Conservation (phyloP, 345 rosid genomes). For the Anastatica hierochuntica region DNA sequence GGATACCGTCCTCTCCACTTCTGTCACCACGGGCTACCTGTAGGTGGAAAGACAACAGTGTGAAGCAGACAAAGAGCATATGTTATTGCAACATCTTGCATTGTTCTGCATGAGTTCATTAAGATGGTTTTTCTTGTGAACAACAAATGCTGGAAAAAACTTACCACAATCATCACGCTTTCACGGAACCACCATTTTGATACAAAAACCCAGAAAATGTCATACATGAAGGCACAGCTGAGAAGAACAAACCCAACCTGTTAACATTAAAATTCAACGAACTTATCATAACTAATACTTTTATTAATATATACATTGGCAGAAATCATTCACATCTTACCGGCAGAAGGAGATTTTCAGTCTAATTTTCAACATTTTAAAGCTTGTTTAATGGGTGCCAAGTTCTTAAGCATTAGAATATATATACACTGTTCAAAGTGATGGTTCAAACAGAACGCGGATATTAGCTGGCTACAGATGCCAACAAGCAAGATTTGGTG, state of each 20-base stretch:
- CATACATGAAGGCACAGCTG: slow-evolving; percentile 88
- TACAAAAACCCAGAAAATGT: slow-evolving; percentile 97
- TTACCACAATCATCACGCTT: slow-evolving; percentile 98
- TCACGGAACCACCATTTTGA: slow-evolving; percentile 95
- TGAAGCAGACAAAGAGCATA: not conserved
- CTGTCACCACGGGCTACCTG: slow-evolving; percentile 98
- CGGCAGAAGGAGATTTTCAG: no score
- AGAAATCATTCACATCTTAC: not conserved
- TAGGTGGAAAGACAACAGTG: slow-evolving; percentile 1
- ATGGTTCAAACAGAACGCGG: not conserved
- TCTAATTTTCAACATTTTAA: no score
- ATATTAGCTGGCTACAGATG: no score
- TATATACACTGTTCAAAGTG: not conserved
- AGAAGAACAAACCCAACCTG: slow-evolving; percentile 97
- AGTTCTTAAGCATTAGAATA: not conserved
- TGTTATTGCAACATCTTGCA: not conserved
- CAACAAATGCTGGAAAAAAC: slow-evolving; percentile 26
- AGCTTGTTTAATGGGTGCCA: slow-evolving; percentile 5
- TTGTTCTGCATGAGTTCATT: not conserved
- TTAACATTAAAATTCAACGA: slow-evolving; percentile 19
- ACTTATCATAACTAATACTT: not conserved
- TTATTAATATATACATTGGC: not conserved
- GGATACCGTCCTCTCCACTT: slow-evolving; percentile 94
- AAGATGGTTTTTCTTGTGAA: no score
- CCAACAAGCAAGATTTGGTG: no score